phyloP scores from a whole-genome alignment of 2,329 filamentous ascomycete genomes.

The Bimuria novae-zelandiae region DNA sequence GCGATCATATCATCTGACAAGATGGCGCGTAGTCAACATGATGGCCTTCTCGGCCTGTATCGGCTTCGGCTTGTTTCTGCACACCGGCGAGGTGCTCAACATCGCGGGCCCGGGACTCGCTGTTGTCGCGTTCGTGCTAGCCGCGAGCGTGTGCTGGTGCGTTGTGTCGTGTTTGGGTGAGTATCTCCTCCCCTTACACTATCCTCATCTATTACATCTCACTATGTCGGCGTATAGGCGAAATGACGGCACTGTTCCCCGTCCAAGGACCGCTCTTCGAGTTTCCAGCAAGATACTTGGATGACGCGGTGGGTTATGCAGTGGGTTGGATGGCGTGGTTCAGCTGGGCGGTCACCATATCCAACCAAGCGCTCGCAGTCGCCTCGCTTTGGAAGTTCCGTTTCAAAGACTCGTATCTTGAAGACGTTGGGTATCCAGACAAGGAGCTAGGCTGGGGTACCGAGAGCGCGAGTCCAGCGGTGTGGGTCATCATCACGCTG shows the following conservation, averaged over 20 bases:
- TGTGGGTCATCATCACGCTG: conserved; percentile 80
- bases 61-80: conserved; percentile 45
- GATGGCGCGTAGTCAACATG: too few species aligned
- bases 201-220: too few species aligned
- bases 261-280: conserved; percentile 90
- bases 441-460: conserved; percentile 76
- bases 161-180: too few species aligned
- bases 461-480: conserved; percentile 46
- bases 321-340: conserved; percentile 60
- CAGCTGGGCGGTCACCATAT: conserved; percentile 84
- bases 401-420: conserved; percentile 39
- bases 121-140: conserved; percentile 42
- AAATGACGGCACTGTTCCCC: conserved; percentile 85
- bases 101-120: conserved; percentile 45
- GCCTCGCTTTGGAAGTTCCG: conserved; percentile 49
- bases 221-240: conserved; percentile 61
- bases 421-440: conserved; percentile 38
- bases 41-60: conserved; percentile 44
- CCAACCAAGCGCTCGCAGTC: conserved; percentile 46
- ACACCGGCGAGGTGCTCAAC: conserved; percentile 44
- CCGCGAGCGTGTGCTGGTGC: too few species aligned
- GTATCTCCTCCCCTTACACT: too few species aligned
- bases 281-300: conserved; percentile 88
- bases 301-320: conserved; percentile 57
- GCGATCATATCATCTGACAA: too few species aligned